Evolutionary conservation across 345 rosid species (phyloP).

Genomic region (Luvunga scandens): DNA sequence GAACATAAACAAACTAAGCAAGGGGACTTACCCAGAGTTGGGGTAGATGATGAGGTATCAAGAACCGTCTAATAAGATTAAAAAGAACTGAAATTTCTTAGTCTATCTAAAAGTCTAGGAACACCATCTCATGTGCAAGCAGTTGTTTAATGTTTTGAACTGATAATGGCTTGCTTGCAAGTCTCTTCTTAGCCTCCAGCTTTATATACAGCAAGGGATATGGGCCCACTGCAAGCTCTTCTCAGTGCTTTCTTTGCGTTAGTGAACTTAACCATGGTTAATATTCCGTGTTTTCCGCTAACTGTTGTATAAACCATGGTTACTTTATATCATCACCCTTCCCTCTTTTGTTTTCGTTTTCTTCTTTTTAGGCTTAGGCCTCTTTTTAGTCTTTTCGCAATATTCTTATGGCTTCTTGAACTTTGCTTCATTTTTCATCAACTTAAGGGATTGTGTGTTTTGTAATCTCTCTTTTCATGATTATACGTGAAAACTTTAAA

Average conservation of each 20-base stretch:
- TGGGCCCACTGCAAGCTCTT: constrained; percentile 4
- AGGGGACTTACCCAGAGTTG: constrained; percentile 22
- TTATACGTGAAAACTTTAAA: too few species aligned
- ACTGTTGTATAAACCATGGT: constrained; percentile 38
- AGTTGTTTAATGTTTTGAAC: neutral
- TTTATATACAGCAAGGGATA: constrained; percentile 13
- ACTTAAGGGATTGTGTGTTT: neutral
- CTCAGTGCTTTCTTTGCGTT: neutral
- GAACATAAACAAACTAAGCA: neutral
- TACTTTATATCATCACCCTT: constrained; percentile 58
- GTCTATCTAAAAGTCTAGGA: neutral
- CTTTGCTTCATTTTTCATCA: neutral
- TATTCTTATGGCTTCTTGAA: neutral
- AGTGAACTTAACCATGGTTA: constrained; percentile 51
- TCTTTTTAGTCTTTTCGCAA: neutral
- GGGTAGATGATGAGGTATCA: constrained; percentile 1
- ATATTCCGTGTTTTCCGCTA: constrained; percentile 31
- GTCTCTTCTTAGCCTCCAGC: neutral
- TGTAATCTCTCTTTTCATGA: neutral
- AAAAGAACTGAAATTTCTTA: neutral
- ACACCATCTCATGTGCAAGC: neutral
- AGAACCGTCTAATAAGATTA: neutral
- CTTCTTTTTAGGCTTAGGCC: neutral
- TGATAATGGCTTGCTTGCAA: constrained; percentile 13
- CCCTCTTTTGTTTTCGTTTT: neutral